Percentiles rank a stretch among this genome's conserved stretches.
These are phyloP conservation scores for Handroanthus guayacan DNA, from an alignment of 257 asterid species.

Conservation along the genomic window DNA sequence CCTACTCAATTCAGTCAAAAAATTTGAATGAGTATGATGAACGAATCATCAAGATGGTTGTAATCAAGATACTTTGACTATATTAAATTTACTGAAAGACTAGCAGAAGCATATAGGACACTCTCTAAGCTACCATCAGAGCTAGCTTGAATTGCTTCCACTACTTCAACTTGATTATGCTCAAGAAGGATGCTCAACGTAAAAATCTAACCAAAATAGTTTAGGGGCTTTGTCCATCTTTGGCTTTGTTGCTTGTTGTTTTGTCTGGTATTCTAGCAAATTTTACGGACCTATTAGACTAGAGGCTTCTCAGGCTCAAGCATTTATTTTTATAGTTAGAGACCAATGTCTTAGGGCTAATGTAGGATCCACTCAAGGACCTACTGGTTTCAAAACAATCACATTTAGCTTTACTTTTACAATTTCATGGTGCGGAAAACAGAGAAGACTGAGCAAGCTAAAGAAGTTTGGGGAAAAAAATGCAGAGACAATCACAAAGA, in stretches of 20 bases:
- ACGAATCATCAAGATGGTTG: neutral
- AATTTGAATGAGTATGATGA: neutral
- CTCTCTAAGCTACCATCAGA: neutral
- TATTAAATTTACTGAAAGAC: neutral
- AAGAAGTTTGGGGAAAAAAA: neutral
- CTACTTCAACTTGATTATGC: neutral
- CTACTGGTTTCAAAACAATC: conserved; percentile 9
- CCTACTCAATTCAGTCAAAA: neutral
- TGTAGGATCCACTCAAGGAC: too few relatives aligned
- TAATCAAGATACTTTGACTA: neutral
- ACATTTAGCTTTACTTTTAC: neutral
- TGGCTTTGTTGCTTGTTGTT: too few relatives aligned
- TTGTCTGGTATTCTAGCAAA: too few relatives aligned
- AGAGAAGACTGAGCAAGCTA: neutral
- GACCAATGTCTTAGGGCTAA: too few relatives aligned
- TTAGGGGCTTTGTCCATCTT: too few relatives aligned
- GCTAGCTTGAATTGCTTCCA: neutral
- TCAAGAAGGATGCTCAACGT: neutral
- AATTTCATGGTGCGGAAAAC: neutral
- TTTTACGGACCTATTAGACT: too few relatives aligned
- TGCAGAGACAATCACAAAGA: neutral
- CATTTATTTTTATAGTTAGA: too few relatives aligned
- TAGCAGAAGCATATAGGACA: neutral
- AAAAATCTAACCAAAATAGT: neutral
- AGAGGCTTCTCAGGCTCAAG: too few relatives aligned